Evolutionary conservation across 352 stramenopile genomes (phyloP), one percentile per base, ranked within the genome.

Genomic region (Phytopythium helicoides): DNA sequence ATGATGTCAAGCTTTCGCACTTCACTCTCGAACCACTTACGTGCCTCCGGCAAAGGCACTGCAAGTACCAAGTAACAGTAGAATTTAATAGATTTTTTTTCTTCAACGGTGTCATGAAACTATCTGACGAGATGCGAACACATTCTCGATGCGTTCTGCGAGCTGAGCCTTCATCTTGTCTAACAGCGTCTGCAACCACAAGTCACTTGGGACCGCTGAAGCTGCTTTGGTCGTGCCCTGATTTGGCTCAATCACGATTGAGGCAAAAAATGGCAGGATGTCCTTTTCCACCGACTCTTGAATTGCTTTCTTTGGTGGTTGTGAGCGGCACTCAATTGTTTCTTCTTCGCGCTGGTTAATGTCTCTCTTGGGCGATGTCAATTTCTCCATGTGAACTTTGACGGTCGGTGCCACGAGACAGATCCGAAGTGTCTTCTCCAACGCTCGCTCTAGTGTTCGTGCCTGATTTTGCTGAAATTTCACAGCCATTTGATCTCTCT

Each of bases 401-500:
- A 92, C 81, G 0, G 81, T 94, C 3, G 81, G 84, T n/a, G 84
- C 81, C 14, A 94, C 80, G 1, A 92, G 74, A 28, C 81, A 94
- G 3, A 94, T 61, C 1, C 84, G 75, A 18, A 94, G 69, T 12
- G 71, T 52, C 0, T 69, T 76, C 14, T 85, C 67, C 16, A 85
- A 15, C 0, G 73, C 59, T 10, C 66, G 56, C 26, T 78, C 64
- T 16, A 87, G 40, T 3, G 66, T 52, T 23, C 47, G 42, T 3
- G 56, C 48, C 35, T 86, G 68, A 2, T 59, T 54, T 26, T 37
- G 41, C 15, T 73, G 66, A 35, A 78, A 54, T n/a, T 56, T 61
- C 18, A 47, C 36, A 21, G 75, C 41, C 15, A 75, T 25, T 1
- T 47, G 44, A 16, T 51, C 42, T 3, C 59, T 54, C 3, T 66